Conservation (phyloP, 306 rosid genomes). For the Astragalus membranaceus region DNA sequence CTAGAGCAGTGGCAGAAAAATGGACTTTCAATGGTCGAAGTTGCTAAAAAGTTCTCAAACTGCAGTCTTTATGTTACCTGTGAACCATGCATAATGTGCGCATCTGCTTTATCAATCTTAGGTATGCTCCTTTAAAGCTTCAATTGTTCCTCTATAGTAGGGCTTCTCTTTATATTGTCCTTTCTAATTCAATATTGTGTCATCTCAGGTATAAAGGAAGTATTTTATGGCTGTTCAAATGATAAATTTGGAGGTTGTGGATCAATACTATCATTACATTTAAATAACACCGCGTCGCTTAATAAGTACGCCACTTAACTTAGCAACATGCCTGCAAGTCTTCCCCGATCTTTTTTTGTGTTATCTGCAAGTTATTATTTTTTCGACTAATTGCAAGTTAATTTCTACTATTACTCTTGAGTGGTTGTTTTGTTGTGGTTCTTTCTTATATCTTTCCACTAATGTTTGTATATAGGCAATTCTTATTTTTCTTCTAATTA, state of each 20-base stretch:
- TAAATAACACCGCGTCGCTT: conserved; percentile 23
- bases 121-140: conserved; percentile 31
- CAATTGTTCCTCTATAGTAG: background rate
- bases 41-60: conserved; percentile 56
- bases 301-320: conserved; percentile 43
- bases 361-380: too few species aligned
- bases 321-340: background rate
- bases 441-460: background rate
- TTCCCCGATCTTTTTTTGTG: background rate
- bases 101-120: conserved; percentile 65
- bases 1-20: conserved; percentile 63
- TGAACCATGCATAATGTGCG: conserved; percentile 99
- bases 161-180: background rate
- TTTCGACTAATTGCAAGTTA: background rate
- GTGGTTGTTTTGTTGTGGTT: background rate
- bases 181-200: conserved; percentile 8
- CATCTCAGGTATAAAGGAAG: conserved; percentile 66
- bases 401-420: background rate
- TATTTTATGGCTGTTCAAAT: conserved; percentile 80
- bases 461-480: too few species aligned
- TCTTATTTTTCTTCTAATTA: conserved; percentile 23
- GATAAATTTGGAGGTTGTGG: conserved; percentile 99
- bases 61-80: conserved; percentile 82
- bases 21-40: conserved; percentile 52
- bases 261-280: conserved; percentile 76